Base-by-base conservation (phyloP, 1,139 yeast species). In the Suhomyces coccinellae region DNA sequence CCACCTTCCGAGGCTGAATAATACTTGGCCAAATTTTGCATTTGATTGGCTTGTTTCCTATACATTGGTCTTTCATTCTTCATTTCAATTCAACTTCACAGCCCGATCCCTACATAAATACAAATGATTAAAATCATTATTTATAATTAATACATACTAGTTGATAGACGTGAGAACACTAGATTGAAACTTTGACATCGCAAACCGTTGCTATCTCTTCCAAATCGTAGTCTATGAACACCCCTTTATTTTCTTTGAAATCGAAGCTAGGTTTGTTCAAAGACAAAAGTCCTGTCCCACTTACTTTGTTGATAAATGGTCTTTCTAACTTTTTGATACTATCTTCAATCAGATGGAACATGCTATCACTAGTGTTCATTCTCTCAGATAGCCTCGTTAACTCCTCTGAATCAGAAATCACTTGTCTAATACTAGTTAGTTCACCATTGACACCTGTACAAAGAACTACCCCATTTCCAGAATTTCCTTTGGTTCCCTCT, bases 391-490 rank as follows among this genome's bases (percentile, higher is more conserved):
- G 41, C 0, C 49, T 45, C 1, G 36, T 36, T 33, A 54, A 43
- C 37, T 56, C 65, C 3, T 42, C 42, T 12, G 50, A 52, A 20
- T 52, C 44, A 1, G 51, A 41, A 1, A 43, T 17, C 3, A 59
- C 48, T 3, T 57, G 51, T 33, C 68, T 53, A 7, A 71, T 45
- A 6, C 57, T 44, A 6, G 67, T 62, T 5, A 80, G 54, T 44
- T 79, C 82, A 1, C 86, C 86, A 53, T 72, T 74, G 5, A 80
- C 66, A 0, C 82, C 74, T 14, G 68, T 77, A 43, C 73, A 63
- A 2, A 80, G 51, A 4, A 78, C 52, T 20, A 47, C 37, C 1
- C 31, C 10, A 1, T 45, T 37, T 3, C 34, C 24, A 6, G 28
- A 33, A 6, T 24, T 42, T 2, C 27, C 36, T 8, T 33, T 37